Conservation (phyloP, 139 green algal genomes). For the Chlorella sp. region DNA sequence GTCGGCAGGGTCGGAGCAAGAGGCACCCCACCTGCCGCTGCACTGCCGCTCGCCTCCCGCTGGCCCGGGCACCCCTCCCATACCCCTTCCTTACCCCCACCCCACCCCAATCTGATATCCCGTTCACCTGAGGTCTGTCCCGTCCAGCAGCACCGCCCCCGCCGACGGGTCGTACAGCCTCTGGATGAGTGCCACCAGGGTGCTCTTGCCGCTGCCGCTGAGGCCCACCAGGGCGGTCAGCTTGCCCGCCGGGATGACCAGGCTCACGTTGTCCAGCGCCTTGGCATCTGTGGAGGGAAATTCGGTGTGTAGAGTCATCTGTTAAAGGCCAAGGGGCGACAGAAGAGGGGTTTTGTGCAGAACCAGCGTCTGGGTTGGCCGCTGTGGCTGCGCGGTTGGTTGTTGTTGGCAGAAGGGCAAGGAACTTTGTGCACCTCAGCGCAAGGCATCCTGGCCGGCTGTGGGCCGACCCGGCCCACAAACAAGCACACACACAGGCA, state of each 20-base stretch:
- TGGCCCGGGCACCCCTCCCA: background rate
- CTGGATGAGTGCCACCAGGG: constrained; percentile 78
- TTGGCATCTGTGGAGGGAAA: constrained; percentile 24
- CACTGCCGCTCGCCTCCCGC: background rate
- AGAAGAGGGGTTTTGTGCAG: background rate
- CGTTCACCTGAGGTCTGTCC: constrained; percentile 10
- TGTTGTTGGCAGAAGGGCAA: too few relatives aligned
- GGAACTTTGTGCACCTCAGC: too few relatives aligned
- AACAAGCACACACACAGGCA: background rate
- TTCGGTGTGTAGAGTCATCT: too few relatives aligned
- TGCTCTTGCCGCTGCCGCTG: constrained; percentile 75
- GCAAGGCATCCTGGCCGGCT: background rate
- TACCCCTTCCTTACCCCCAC: background rate
- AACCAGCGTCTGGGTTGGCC: too few relatives aligned
- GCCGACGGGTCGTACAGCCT: constrained; percentile 78
- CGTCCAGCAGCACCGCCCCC: constrained; percentile 45
- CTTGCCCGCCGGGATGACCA: constrained; percentile 69
- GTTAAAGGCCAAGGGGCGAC: background rate
- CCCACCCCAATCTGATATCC: background rate
- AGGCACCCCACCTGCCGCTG: background rate
- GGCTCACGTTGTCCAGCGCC: constrained; percentile 63
- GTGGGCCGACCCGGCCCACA: background rate
- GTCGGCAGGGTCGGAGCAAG: too few relatives aligned
- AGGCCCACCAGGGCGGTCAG: constrained; percentile 80
- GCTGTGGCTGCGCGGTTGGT: too few relatives aligned